These are phyloP conservation scores for Claviceps quebecensis DNA, from an alignment of 2,329 filamentous ascomycete species.

Conservation along the genomic window DNA sequence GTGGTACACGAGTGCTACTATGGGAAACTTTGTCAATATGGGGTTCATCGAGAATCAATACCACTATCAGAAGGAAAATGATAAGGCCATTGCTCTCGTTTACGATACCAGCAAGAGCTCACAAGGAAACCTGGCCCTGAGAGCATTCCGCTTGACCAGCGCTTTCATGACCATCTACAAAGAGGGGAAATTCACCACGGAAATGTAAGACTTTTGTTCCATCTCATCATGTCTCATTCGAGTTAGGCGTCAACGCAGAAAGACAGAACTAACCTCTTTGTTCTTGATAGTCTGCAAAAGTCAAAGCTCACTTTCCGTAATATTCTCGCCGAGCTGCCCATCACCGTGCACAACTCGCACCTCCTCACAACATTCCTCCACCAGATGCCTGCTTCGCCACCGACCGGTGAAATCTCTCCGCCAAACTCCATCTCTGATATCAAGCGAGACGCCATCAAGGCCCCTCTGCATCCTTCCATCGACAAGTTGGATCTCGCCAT, in stretches of 20 bases:
- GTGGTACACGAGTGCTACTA: conserved; percentile 97
- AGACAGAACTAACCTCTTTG: not conserved
- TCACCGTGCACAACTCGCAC: conserved; percentile 91
- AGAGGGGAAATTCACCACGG: conserved; percentile 94
- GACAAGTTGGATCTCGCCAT: conserved; percentile 85
- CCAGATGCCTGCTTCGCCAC: conserved; percentile 60
- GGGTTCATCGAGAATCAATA: conserved; percentile 96
- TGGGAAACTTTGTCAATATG: conserved; percentile 95
- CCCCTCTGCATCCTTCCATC: conserved; percentile 72
- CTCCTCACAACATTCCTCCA: conserved; percentile 91
- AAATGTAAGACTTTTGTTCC: conserved; percentile 49
- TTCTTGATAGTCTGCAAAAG: conserved; percentile 63
- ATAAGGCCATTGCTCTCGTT: conserved; percentile 74
- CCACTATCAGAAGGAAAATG: conserved; percentile 93
- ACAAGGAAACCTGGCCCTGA: conserved; percentile 76
- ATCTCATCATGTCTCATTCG: not conserved
- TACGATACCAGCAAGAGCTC: conserved; percentile 93
- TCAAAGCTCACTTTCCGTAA: conserved; percentile 88
- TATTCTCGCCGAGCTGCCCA: conserved; percentile 79
- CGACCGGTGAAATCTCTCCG: conserved; percentile 53
- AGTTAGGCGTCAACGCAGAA: not conserved
- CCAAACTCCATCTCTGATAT: conserved; percentile 70
- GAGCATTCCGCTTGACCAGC: conserved; percentile 80
- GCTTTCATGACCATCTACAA: conserved; percentile 85
- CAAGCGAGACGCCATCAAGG: conserved; percentile 44